Percentiles rank a stretch among this genome's conserved stretches.
Evolutionary conservation across 306 rosid species (phyloP).

Genomic region (peach (Prunus persica)): DNA sequence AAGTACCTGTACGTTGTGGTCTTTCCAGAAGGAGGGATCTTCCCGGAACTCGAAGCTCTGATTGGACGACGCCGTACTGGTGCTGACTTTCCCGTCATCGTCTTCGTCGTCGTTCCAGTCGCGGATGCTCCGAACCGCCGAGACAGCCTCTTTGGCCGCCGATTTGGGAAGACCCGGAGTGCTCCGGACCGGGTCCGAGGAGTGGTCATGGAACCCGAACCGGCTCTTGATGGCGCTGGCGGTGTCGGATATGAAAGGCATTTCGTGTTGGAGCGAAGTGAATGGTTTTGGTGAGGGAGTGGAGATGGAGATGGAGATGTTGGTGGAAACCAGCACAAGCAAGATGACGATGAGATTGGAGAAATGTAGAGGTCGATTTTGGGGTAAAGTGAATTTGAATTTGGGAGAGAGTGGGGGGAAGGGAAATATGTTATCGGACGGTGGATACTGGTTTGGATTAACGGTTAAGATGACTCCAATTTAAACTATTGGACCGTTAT

Average conservation of each 20-base stretch:
- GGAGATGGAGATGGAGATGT: not conserved
- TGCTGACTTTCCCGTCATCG: conserved; percentile 34
- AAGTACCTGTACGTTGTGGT: conserved; percentile 90
- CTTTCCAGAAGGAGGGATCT: conserved; percentile 96
- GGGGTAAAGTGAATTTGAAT: conserved; percentile 3
- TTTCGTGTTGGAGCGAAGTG: conserved; percentile 11
- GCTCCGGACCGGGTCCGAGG: conserved; percentile 50
- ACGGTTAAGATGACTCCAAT: conserved; percentile 39
- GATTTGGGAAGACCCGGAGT: conserved; percentile 72
- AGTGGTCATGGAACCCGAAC: conserved; percentile 73
- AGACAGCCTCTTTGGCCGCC: conserved; percentile 44
- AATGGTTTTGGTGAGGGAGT: not conserved
- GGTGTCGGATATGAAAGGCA: conserved; percentile 83
- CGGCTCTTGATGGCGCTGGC: conserved; percentile 84
- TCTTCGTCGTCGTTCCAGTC: conserved; percentile 48
- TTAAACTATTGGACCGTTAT: conserved; percentile 48
- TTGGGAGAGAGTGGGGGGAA: not conserved
- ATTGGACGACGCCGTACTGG: conserved; percentile 35
- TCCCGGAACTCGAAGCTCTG: conserved; percentile 73
- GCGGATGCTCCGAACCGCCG: conserved; percentile 48
- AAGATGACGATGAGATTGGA: conserved; percentile 1
- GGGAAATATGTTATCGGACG: conserved; percentile 18
- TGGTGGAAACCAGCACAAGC: not conserved
- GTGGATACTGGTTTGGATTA: conserved; percentile 21
- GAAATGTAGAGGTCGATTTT: not conserved